phyloP scores from a whole-genome alignment of 208 protist species.

The Wallacemonas sp. region DNA sequence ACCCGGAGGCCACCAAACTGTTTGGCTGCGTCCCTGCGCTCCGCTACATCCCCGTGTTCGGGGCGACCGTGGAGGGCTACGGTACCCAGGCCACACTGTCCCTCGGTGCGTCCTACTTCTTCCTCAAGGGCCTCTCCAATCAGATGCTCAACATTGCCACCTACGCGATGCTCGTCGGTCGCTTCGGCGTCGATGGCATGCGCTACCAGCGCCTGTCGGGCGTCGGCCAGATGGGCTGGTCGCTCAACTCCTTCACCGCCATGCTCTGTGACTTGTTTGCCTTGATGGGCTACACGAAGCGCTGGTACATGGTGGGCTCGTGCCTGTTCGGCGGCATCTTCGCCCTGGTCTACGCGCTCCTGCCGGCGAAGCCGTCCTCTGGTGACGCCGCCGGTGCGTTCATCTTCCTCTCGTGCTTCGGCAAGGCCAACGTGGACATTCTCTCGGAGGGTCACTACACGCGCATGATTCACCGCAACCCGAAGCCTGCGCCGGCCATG shows the following conservation, averaged over 20 bases:
- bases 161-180: constrained; percentile 39
- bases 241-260: constrained; percentile 44
- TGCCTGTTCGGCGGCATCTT: constrained; percentile 28
- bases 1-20: constrained; percentile 28
- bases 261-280: constrained; percentile 41
- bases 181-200: constrained; percentile 19
- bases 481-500: constrained; percentile 26
- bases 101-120: constrained; percentile 32
- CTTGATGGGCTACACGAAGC: constrained; percentile 50
- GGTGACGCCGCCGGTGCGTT: constrained; percentile 26
- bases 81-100: constrained; percentile 30
- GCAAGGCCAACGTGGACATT: constrained; percentile 46
- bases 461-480: constrained; percentile 31
- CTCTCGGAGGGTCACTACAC: constrained; percentile 52
- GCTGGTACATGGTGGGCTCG: constrained; percentile 41
- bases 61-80: constrained; percentile 34
- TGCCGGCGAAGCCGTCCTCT: constrained; percentile 28
- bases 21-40: constrained; percentile 25
- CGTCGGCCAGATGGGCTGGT: constrained; percentile 43
- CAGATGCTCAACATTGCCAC: constrained; percentile 30
- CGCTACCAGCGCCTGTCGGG: constrained; percentile 39
- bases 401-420: constrained; percentile 39
- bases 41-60: constrained; percentile 29
- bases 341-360: constrained; percentile 34
- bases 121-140: constrained; percentile 38